Evolutionary conservation across 2,329 filamentous ascomycete species (phyloP).

Genomic region (Dothistroma pini): DNA sequence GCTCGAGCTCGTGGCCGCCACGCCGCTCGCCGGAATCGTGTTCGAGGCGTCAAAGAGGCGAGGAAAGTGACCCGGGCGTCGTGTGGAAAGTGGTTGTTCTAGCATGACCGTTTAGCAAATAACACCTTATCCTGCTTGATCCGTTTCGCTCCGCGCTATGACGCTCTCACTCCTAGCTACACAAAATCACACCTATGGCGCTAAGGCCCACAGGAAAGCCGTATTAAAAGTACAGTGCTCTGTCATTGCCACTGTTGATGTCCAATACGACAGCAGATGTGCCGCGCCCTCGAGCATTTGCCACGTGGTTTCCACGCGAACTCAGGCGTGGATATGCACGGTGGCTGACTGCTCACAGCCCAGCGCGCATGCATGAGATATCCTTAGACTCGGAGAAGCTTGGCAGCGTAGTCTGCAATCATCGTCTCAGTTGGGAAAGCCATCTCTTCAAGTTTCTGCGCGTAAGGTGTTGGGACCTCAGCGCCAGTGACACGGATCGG

Average conservation of each 20-base stretch:
- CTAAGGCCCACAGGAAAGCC: conserved; percentile 17
- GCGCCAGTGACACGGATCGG: conserved; percentile 93
- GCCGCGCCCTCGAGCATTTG: conserved; percentile 7
- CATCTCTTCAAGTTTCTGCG: conserved; percentile 89
- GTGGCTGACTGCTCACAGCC: conserved; percentile 6
- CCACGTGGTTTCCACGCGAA: conserved; percentile 16
- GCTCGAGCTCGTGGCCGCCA: conserved; percentile 9
- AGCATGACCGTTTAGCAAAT: conserved; percentile 9
- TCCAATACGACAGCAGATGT: conserved; percentile 2
- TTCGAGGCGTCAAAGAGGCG: conserved; percentile 2
- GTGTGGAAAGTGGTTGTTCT: conserved; percentile 6
- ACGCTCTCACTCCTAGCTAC: conserved; percentile 17
- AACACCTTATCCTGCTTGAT: conserved; percentile 11
- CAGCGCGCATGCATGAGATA: not conserved
- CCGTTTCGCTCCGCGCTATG: conserved; percentile 24
- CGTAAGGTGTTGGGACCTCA: conserved; percentile 96
- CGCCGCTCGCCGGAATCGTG: not conserved
- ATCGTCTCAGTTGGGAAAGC: conserved; percentile 85
- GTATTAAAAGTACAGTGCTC: conserved; percentile 23
- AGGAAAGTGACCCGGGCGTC: conserved; percentile 5
- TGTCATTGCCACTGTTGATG: conserved; percentile 15
- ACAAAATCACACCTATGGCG: conserved; percentile 11
- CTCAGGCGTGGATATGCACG: not conserved
- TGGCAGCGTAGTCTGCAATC: conserved; percentile 83
- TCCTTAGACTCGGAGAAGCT: conserved; percentile 71